Evolutionary conservation across 345 rosid genomes (phyloP), one percentile per base, ranked within the genome.

Genomic region (Balakata baccata): DNA sequence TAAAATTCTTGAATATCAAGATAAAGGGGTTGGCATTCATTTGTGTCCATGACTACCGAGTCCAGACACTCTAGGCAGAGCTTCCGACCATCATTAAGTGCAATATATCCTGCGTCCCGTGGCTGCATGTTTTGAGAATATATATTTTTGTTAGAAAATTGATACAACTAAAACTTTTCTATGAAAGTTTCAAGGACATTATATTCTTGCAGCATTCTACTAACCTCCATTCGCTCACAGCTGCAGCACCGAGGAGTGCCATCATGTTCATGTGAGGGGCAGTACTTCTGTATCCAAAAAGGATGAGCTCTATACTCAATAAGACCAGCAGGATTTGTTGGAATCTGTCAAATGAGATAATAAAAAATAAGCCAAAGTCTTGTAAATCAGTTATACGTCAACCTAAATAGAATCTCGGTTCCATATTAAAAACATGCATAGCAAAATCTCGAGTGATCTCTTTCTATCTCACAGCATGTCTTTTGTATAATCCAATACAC

Each of bases 191-290:
- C 59, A 52, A 57, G 50, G 57, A 46, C 9, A 46, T 43, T 64
- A 23, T 64, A 43, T 75, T 38, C 12, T 16, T 34, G 66, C 1
- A 46, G 53, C 69, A 74, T 50, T 56, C 51, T 75, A 89, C 88
- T 85, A 80, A 79, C 82, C 82, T 79, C 82, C 82, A 79, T 75
- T 71, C 82, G 66, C 68, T 79, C 82, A 71, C 82, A 79, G 65
- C 82, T 79, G 73, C 82, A 79, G 51, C 82, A 79, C 58, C 82
- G 68, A 34, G 82, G 82, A 66, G 82, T 75, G 23, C 76, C 52
- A 61, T 79, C 82, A 37, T 79, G 76, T 72, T 79, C 82, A 45
- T 79, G 82, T 45, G 82, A 70, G 37, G 82, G 82, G 66, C 82
- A 79, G 73, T 79, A 79, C 71, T 79, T 79, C 76, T 79, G 82